Conservation (phyloP, 1,284 basidiomycete genomes). For the Melampsora larici-populina region DNA sequence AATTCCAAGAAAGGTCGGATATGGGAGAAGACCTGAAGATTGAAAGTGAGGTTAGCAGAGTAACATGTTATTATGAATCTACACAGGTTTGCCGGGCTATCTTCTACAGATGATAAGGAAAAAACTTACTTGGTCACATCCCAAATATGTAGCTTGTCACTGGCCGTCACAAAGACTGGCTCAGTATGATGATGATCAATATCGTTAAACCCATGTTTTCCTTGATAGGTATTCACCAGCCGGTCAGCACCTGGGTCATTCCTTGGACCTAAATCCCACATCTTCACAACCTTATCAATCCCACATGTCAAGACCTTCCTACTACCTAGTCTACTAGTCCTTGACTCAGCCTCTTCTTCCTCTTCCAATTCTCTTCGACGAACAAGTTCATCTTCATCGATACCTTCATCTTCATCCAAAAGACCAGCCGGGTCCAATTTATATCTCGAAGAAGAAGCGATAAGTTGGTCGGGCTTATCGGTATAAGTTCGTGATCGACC, state of each 20-base stretch:
- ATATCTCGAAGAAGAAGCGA: constrained; percentile 11
- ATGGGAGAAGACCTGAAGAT: constrained; percentile 62
- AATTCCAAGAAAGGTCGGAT: constrained; percentile 73
- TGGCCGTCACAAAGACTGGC: constrained; percentile 86
- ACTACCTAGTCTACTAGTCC: constrained; percentile 54
- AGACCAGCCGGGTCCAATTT: constrained; percentile 19
- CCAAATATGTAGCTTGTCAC: constrained; percentile 92
- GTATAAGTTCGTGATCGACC: constrained; percentile 25
- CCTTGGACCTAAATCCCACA: constrained; percentile 65
- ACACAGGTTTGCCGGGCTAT: not conserved
- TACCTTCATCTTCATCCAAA: constrained; percentile 36
- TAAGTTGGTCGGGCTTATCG: constrained; percentile 14
- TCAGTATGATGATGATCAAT: constrained; percentile 90
- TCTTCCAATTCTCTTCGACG: constrained; percentile 30
- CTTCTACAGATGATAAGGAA: not conserved
- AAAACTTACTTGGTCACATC: constrained; percentile 67
- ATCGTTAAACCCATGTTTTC: constrained; percentile 60
- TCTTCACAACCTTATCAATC: constrained; percentile 82
- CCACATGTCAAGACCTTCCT: constrained; percentile 82
- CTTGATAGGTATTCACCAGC: constrained; percentile 39
- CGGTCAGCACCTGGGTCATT: constrained; percentile 7
- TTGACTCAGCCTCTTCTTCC: constrained; percentile 19
- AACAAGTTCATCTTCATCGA: constrained; percentile 27
- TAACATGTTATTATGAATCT: not conserved
- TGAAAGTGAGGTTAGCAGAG: not conserved